phyloP scores from a whole-genome alignment of 306 rosid species.

The Vigna unguiculata region DNA sequence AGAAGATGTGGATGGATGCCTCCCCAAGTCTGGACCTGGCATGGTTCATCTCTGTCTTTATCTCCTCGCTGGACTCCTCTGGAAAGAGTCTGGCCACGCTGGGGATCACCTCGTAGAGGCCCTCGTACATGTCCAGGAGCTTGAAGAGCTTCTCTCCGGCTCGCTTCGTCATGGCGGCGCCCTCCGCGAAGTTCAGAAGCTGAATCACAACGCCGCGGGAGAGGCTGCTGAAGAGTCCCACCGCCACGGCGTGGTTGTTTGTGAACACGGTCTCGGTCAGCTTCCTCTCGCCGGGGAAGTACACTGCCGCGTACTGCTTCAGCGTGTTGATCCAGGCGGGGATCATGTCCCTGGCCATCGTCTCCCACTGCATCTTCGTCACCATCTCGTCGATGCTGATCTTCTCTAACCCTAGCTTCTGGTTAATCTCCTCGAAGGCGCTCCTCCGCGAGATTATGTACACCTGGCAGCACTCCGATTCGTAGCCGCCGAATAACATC shows the following conservation, averaged over 20 bases:
- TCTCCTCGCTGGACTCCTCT: conserved; percentile 47
- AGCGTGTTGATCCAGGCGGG: conserved; percentile 59
- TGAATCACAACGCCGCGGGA: conserved; percentile 55
- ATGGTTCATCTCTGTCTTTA: conserved; percentile 49
- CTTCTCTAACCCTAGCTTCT: conserved; percentile 55
- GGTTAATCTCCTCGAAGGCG: conserved; percentile 50
- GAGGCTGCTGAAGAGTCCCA: conserved; percentile 53
- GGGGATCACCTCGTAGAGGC: conserved; percentile 52
- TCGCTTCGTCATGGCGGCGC: conserved; percentile 63
- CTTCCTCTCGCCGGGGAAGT: conserved; percentile 53
- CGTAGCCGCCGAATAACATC: conserved; percentile 57
- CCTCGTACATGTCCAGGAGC: conserved; percentile 70
- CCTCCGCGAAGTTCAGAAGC: conserved; percentile 66
- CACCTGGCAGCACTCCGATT: conserved; percentile 62
- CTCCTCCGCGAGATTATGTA: conserved; percentile 54
- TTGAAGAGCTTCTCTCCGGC: conserved; percentile 72
- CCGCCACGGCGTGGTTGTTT: background rate
- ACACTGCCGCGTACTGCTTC: conserved; percentile 47
- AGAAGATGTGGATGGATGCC: conserved; percentile 43
- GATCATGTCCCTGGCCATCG: conserved; percentile 60
- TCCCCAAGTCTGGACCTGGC: conserved; percentile 60
- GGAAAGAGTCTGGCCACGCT: conserved; percentile 44
- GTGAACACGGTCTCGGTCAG: conserved; percentile 52
- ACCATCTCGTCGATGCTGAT: conserved; percentile 70
- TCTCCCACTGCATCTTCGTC: conserved; percentile 62